Evolutionary conservation across 2,329 filamentous ascomycete genomes (phyloP).

Genomic region (Claviceps pusilla): DNA sequence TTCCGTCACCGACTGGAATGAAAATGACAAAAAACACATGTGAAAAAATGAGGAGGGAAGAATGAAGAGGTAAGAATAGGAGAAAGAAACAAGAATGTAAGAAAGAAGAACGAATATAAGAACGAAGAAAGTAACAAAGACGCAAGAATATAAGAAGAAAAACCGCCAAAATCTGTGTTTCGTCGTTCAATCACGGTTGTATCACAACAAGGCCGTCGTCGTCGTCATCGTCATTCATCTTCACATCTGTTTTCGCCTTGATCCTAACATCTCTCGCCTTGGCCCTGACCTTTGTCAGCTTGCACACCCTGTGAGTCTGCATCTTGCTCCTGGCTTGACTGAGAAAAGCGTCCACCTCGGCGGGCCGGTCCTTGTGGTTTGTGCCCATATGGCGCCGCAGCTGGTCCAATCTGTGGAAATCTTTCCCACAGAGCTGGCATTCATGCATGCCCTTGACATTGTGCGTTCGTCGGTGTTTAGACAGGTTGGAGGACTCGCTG

Average conservation of each 20-base stretch:
- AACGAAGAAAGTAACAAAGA: too few species aligned
- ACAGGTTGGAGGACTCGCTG: slow-evolving; percentile 50
- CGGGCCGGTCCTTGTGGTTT: slow-evolving; percentile 18
- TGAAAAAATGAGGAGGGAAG: too few species aligned
- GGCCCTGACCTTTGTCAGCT: slow-evolving; percentile 4
- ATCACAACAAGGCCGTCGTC: not conserved
- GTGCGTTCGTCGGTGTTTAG: slow-evolving; percentile 50
- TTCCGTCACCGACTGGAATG: too few species aligned
- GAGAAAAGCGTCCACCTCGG: slow-evolving; percentile 8
- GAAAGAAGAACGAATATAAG: too few species aligned
- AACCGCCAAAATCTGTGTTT: too few species aligned
- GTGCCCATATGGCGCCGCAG: slow-evolving; percentile 36
- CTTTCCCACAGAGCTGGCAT: slow-evolving; percentile 39
- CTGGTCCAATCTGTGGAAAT: slow-evolving; percentile 47
- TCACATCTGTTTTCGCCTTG: not conserved
- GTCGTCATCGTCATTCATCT: not conserved
- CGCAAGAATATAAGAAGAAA: too few species aligned
- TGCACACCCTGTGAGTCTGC: slow-evolving; percentile 5
- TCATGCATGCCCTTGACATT: slow-evolving; percentile 34
- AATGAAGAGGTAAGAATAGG: too few species aligned
- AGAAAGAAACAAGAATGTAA: too few species aligned
- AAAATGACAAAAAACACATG: too few species aligned
- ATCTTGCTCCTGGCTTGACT: slow-evolving; percentile 7
- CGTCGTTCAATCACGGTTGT: not conserved
- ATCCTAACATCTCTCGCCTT: not conserved